A percentile compares a stretch with the other conserved stretches of the same genome.
phyloP scores from a whole-genome alignment of 768 basidiomycete species.

The Amanita pallidorosea region DNA sequence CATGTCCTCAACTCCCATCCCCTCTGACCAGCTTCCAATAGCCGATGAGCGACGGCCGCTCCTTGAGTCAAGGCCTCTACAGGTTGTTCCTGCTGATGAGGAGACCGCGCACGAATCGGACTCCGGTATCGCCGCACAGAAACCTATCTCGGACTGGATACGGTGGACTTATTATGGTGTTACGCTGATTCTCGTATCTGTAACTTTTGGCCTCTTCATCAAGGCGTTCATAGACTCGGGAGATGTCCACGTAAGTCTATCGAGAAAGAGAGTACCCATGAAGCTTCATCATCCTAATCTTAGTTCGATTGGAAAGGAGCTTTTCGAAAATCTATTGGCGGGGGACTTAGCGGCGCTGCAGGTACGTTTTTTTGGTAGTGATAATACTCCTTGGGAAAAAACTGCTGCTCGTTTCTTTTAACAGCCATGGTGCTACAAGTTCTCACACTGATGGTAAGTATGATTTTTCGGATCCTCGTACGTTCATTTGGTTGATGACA shows the following conservation, averaged over 20 bases:
- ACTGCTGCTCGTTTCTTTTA: neutral
- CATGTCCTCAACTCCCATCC: no score
- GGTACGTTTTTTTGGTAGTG: constrained; percentile 30
- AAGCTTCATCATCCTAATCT: no score
- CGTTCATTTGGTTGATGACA: neutral
- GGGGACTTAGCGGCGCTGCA: constrained; percentile 83
- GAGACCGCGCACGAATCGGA: no score
- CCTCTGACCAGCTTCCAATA: no score
- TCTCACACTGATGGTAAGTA: constrained; percentile 78
- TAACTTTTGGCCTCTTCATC: constrained; percentile 42
- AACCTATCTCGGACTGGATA: neutral
- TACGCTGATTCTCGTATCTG: constrained; percentile 22
- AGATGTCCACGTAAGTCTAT: constrained; percentile 46
- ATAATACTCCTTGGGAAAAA: neutral
- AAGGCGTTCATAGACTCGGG: constrained; percentile 63
- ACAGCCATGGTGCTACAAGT: constrained; percentile 96
- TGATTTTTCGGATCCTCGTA: neutral
- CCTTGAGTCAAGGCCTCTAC: no score
- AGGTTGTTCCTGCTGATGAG: no score
- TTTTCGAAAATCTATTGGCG: constrained; percentile 76
- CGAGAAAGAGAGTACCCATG: neutral
- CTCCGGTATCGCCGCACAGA: neutral
- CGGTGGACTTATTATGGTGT: constrained; percentile 14
- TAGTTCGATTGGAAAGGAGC: constrained; percentile 78
- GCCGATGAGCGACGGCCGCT: no score